These are phyloP conservation scores for Kalanchoe fedtschenkoi DNA, from an alignment of 164 flowering plant species.

Conservation along the genomic window DNA sequence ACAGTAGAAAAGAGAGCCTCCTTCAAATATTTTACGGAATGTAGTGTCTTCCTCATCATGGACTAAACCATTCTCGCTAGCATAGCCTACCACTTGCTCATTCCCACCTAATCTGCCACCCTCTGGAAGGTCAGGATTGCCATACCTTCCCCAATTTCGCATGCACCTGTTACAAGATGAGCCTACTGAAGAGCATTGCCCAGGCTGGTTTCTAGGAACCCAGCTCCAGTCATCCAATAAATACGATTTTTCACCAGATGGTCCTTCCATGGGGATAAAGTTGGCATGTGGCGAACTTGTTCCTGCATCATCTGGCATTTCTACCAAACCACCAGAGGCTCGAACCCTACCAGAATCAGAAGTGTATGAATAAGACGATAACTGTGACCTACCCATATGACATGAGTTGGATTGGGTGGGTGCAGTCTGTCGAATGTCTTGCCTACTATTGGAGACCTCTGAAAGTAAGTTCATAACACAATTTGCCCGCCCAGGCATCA, in stretches of 20 bases:
- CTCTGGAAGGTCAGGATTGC: slow-evolving; percentile 62
- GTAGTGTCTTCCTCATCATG: slow-evolving; percentile 64
- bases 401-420: slow-evolving; percentile 27
- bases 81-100: slow-evolving; percentile 48
- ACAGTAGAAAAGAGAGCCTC: slow-evolving; percentile 85
- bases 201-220: slow-evolving; percentile 50
- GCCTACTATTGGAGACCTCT: slow-evolving; percentile 28
- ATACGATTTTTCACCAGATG: slow-evolving; percentile 67
- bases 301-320: slow-evolving; percentile 31
- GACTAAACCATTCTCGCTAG: slow-evolving; percentile 35
- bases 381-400: slow-evolving; percentile 30
- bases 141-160: slow-evolving; percentile 66
- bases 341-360: slow-evolving; percentile 29
- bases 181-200: slow-evolving; percentile 33
- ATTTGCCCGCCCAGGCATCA: slow-evolving; percentile 51
- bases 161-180: slow-evolving; percentile 42
- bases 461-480: slow-evolving; percentile 38
- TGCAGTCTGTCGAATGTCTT: slow-evolving; percentile 27
- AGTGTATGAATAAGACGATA: slow-evolving; percentile 22
- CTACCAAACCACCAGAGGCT: slow-evolving; percentile 39
- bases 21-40: slow-evolving; percentile 81
- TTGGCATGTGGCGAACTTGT: slow-evolving; percentile 24
- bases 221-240: slow-evolving; percentile 46
- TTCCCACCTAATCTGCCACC: slow-evolving; percentile 87
- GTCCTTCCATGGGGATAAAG: slow-evolving; percentile 63